Percentiles rank a stretch among this genome's conserved stretches.
Evolutionary conservation across 1,284 basidiomycete species (phyloP).

Genomic region (Ceratobasidium sp.): DNA sequence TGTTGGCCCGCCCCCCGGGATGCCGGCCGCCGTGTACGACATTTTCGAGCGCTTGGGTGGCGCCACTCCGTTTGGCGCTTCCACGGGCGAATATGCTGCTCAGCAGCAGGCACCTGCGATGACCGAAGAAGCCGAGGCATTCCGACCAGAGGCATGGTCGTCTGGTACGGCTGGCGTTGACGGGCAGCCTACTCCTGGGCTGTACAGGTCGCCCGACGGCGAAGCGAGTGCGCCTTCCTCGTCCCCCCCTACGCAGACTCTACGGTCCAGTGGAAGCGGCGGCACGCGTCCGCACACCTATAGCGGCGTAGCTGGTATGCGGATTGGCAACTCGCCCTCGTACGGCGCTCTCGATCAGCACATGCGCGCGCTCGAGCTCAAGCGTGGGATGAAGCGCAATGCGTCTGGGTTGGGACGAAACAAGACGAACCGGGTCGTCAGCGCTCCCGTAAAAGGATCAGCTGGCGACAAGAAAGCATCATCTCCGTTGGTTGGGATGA

Average conservation of each 20-base stretch:
- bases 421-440: constrained; percentile 26
- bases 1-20: constrained; percentile 31
- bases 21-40: constrained; percentile 40
- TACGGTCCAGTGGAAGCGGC: constrained; percentile 10
- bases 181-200: constrained; percentile 13
- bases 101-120: not conserved
- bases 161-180: constrained; percentile 2
- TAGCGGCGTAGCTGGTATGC: constrained; percentile 3
- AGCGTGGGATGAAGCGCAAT: constrained; percentile 39
- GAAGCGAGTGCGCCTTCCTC: constrained; percentile 29
- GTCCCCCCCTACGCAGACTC: constrained; percentile 17
- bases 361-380: constrained; percentile 42
- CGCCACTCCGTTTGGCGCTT: constrained; percentile 7
- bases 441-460: constrained; percentile 12
- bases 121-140: constrained; percentile 30
- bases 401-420: constrained; percentile 4
- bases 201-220: constrained; percentile 29
- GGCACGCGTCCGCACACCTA: constrained; percentile 9
- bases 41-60: constrained; percentile 41
- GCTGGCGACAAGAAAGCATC: constrained; percentile 19
- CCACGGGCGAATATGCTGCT: not conserved
- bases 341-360: constrained; percentile 41
- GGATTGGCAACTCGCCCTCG: constrained; percentile 36
- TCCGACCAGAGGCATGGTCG: constrained; percentile 39
- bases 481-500: constrained; percentile 26